Percentiles rank a stretch among this genome's conserved stretches.
Evolutionary conservation across 2,329 filamentous ascomycete species (phyloP).

Genomic region (Penicillium capsulatum): DNA sequence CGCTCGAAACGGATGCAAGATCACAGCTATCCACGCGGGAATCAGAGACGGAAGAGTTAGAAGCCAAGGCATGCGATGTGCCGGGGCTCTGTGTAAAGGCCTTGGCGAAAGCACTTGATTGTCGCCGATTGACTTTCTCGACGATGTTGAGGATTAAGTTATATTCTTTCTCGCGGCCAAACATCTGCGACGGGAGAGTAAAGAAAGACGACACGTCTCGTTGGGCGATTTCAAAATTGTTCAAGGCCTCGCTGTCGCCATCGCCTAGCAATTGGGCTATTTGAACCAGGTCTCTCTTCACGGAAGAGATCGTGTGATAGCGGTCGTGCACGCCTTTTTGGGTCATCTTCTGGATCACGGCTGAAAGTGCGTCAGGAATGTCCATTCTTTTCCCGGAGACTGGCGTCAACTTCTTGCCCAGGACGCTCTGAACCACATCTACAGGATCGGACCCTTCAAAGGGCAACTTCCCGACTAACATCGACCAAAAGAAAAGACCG

Average conservation of each 20-base stretch:
- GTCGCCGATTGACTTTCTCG: constrained; percentile 67
- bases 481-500: constrained; percentile 82
- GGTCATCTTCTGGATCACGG: constrained; percentile 87
- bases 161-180: constrained; percentile 71
- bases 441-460: constrained; percentile 77
- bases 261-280: constrained; percentile 71
- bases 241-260: constrained; percentile 67
- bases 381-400: constrained; percentile 75
- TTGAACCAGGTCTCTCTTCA: constrained; percentile 73
- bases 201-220: constrained; percentile 91
- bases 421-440: constrained; percentile 85
- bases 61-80: constrained; percentile 49
- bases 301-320: constrained; percentile 82
- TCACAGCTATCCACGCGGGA: constrained; percentile 47
- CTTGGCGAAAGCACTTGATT: constrained; percentile 42
- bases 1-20: constrained; percentile 52
- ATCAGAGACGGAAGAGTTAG: constrained; percentile 52
- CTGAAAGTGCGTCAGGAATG: constrained; percentile 74
- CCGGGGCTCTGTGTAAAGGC: constrained; percentile 34
- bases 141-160: constrained; percentile 68
- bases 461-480: constrained; percentile 72
- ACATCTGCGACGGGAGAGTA: constrained; percentile 73
- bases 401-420: constrained; percentile 71
- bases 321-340: constrained; percentile 81
- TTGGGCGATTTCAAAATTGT: constrained; percentile 70